Evolutionary conservation across 2,329 filamentous ascomycete genomes (phyloP), one percentile per base, ranked within the genome.

Genomic region (Paraphoma chrysanthemicola): DNA sequence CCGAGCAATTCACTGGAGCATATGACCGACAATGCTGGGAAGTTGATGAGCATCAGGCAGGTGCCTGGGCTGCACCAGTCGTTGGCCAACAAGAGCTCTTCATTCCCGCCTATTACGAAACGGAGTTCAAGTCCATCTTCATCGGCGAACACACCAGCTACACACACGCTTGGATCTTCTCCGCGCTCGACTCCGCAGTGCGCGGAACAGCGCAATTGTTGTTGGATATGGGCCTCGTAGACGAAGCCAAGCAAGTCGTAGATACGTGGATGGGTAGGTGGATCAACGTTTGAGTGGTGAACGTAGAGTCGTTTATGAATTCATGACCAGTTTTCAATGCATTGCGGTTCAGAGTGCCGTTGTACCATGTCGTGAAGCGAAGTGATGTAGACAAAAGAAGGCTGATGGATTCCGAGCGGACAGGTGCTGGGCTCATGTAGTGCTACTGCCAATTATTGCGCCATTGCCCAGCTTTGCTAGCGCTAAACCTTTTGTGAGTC

Each of bases 101-200:
- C 63, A 78, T 92, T 8, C 89, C 90, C 0, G 86, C 88, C n/a
- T 92, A 90, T 68, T 90, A 89, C 67, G 84, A 87, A 69, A 91
- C 88, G 0, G 86, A 91, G 72, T 83, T 82, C 60, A 85, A 88
- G 46, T 87, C 88, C n/a, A 85, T 91, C 33, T 90, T 90, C 56
- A 79, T 89, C 1, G 47, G 77, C 2, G 89, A 91, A 71, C 88
- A 91, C 68, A 90, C 88, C 0, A 85, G 83, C 6, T 90, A 88
- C 68, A 92, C 89, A 0, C 89, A 91, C 67, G 88, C 87, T 1
- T 91, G 88, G 88, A 88, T 90, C 48, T 83, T 84, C 31, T 86
- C 83, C 2, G 88, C 89, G 1, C 76, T 91, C 4, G 88, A 91
- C 68, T 88, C 85, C 10, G 88, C 86, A 0, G 85, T 91, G 1